Evolutionary conservation across 2,329 filamentous ascomycete species (phyloP), one percentile per base, ranked within the genome.

Genomic region (Neofusicoccum ribis): DNA sequence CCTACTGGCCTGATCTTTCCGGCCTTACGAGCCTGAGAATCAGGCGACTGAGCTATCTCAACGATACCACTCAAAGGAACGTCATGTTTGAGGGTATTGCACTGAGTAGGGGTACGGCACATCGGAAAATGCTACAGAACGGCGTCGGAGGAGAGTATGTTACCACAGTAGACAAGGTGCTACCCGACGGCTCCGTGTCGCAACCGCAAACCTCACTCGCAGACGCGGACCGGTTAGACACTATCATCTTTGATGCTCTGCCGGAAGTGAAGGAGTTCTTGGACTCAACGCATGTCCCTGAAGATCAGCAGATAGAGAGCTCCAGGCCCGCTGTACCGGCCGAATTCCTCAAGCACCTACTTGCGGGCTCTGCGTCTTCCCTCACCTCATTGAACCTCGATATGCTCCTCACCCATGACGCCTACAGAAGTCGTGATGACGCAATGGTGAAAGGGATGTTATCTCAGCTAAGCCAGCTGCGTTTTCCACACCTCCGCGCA

Each of bases 401-500:
- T 63, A 78, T 76, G 77, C 65, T 77, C 12, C 44, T 64, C 15
- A 59, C 63, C 5, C 43, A 50, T 12, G 44, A 44, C 23, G 43
- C 41, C 5, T 43, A 64, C 23, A 23, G 39, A 34, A 37, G 12
- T 9, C 52, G 44, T 43, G 63, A 59, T 8, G 61, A 64, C n/a
- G 17, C 51, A 23, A n/a, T 47, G 31, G 20, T 59, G 15, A 49
- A 44, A 14, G 31, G 51, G 23, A 27, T 64, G 52, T 44, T 64
- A 2, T 34, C 27, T 3, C 36, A 43, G 9, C 65, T 64, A n/a
- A 60, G 60, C 20, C n/a, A 20, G 6, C 70, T 80, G 41, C 74
- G 76, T 1, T 82, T 83, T 64, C 80, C 81, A 6, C 72, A 78
- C 59, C 68, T 83, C 8, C 71, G 77, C 34, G 74, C 79, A n/a